Percentiles rank a stretch among this genome's conserved stretches.
Evolutionary conservation across 1,139 yeast genomes (phyloP).

Genomic region (Suhomyces taliae): DNA sequence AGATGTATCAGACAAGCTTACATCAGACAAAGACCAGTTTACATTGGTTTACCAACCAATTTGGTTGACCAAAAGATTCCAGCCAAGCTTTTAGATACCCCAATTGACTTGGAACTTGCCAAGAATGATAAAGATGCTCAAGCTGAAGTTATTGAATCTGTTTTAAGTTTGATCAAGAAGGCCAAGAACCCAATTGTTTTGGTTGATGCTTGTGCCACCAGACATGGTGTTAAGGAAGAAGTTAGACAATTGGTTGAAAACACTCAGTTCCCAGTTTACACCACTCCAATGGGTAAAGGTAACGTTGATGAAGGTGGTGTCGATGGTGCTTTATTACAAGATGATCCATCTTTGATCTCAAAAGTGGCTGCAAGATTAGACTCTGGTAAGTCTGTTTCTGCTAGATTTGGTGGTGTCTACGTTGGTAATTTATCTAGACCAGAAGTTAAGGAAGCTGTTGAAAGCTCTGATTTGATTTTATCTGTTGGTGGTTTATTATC

Average conservation of each 20-base stretch:
- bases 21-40: constrained; percentile 77
- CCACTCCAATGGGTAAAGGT: constrained; percentile 92
- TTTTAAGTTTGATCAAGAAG: constrained; percentile 50
- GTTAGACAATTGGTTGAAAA: constrained; percentile 60
- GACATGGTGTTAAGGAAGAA: constrained; percentile 69
- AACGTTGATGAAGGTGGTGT: constrained; percentile 63
- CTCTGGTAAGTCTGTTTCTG: constrained; percentile 40
- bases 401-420: constrained; percentile 83
- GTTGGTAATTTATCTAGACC: constrained; percentile 80
- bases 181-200: constrained; percentile 72
- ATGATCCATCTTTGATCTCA: constrained; percentile 27
- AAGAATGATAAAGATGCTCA: constrained; percentile 72
- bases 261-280: constrained; percentile 81
- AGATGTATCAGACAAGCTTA: constrained; percentile 72
- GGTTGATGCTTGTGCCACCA: constrained; percentile 84
- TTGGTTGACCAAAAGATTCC: constrained; percentile 67
- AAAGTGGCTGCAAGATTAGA: constrained; percentile 27
- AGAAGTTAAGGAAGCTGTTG: constrained; percentile 74
- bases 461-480: constrained; percentile 71
- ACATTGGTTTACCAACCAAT: constrained; percentile 81
- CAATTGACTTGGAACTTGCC: constrained; percentile 61
- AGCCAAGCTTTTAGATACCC: constrained; percentile 54
- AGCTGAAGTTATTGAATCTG: constrained; percentile 63
- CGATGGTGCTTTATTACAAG: constrained; percentile 27
- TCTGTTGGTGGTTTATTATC: constrained; percentile 83